These are phyloP conservation scores for Backusella liffmaniae DNA, from an alignment of 192 early-diverging fungal genomes.

Conservation along the genomic window DNA sequence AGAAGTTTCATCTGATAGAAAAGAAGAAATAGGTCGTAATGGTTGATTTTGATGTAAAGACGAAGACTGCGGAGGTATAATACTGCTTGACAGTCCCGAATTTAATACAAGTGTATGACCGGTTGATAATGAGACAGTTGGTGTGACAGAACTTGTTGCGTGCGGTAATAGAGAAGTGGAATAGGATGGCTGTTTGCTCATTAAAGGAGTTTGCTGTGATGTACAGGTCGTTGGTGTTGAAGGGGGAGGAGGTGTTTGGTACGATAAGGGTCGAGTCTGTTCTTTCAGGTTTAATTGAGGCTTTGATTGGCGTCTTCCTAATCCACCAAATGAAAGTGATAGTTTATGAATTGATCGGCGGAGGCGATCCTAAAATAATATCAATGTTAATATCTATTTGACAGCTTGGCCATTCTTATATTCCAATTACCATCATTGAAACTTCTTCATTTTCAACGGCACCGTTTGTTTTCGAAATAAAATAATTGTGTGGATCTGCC, in stretches of 20 bases:
- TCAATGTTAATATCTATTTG: background rate
- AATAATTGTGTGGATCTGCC: constrained; percentile 70
- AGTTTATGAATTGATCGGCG: constrained; percentile 25
- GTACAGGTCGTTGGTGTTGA: background rate
- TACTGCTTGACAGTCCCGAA: constrained; percentile 1
- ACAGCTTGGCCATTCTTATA: background rate
- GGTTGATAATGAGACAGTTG: constrained; percentile 11
- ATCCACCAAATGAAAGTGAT: constrained; percentile 20
- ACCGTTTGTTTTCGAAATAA: constrained; percentile 74
- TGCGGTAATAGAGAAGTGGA: constrained; percentile 6
- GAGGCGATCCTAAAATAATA: constrained; percentile 14
- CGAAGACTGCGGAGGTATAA: background rate
- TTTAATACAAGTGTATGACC: constrained; percentile 13
- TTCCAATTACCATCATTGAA: constrained; percentile 54
- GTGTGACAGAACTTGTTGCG: constrained; percentile 1
- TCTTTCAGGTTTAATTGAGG: background rate
- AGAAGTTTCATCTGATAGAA: constrained; percentile 12
- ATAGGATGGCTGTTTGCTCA: constrained; percentile 11
- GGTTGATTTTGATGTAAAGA: background rate
- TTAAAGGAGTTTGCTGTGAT: background rate
- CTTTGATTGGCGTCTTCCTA: constrained; percentile 10
- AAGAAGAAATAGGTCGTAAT: constrained; percentile 9
- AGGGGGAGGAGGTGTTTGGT: background rate
- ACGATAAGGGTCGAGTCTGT: background rate
- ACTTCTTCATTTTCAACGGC: constrained; percentile 58